Evolutionary conservation across 116 monocot species (phyloP).

Genomic region (Dioscorea cayenensis): DNA sequence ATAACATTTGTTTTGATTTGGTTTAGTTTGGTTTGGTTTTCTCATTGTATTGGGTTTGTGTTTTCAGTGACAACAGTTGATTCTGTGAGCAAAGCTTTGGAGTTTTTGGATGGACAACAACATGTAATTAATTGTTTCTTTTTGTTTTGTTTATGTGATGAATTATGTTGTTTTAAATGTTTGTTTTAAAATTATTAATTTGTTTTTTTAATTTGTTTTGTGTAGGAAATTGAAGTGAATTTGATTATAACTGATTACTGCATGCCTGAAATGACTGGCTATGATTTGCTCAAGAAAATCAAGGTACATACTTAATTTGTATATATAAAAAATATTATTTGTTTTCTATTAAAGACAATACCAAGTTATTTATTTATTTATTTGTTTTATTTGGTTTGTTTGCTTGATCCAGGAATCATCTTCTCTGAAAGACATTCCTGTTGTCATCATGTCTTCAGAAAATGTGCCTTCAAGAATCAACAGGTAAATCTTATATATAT

Average conservation of each 20-base stretch:
- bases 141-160: not conserved
- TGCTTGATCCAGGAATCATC: conserved; percentile 31
- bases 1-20: not conserved
- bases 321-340: too few relatives aligned
- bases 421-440: conserved; percentile 71
- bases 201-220: not conserved
- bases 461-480: conserved; percentile 21
- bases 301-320: conserved; percentile 10
- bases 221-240: conserved; percentile 50
- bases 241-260: conserved; percentile 37
- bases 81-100: conserved; percentile 49
- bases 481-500: not conserved
- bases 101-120: conserved; percentile 16
- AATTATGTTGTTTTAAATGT: not conserved
- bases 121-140: not conserved
- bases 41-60: not conserved
- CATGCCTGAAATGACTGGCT: conserved; percentile 38
- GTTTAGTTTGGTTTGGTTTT: not conserved
- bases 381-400: too few relatives aligned
- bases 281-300: conserved; percentile 28
- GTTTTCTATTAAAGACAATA: too few relatives aligned
- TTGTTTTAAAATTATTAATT: not conserved
- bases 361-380: too few relatives aligned
- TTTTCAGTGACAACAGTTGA: conserved; percentile 76
- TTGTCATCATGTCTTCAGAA: conserved; percentile 95